Base-by-base conservation (phyloP, 345 rosid genomes). In the Dipteronia dyeriana region DNA sequence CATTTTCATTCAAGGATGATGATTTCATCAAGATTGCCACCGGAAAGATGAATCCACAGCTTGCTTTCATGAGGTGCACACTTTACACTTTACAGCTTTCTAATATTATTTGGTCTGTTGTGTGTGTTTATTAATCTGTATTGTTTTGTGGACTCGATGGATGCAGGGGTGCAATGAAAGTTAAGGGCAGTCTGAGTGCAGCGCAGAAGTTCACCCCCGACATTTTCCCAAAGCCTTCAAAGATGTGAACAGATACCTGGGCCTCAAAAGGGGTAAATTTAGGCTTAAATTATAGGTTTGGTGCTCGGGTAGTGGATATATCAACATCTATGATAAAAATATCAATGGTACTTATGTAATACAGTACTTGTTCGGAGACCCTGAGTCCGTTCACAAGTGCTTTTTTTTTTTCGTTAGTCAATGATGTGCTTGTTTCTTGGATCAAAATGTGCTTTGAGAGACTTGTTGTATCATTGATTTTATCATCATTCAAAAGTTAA, bases 141-240 rank as follows among this genome's bases (percentile, higher is more conserved):
- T 19, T 29, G 43, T 23, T 25, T 60, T 38, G 14, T 63, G 49
- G 73, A 11, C 64, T 53, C 45, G 81, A 56, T 78, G 76, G 67
- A 77, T 80, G 83, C 86, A 96, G 98, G 89, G 99, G 99, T 26
- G 90, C 89, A 0, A 85, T 96, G 95, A 96, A 96, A 92, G 84
- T 96, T 63, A 94, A 91, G 86, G 99, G 99, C 67, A 96, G 98
- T 75, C 86, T 96, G 80, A 91, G 90, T 75, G 97, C 98, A 0
- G 99, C 98, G 0, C 98, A 92, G 90, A 94, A 96, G 74, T 90
- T 96, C 81, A 92, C 99, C 13, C 99, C 99, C 0, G 99, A 94
- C 80, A 92, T 96, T 79, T 96, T 96, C 91, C 99, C 99, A 0
- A 96, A 92, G 88, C 97, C 92, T 13, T 80, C 99, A 2, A 96